Conservation (phyloP, 2,329 filamentous ascomycete genomes). For the Xylariaceae sp. region DNA sequence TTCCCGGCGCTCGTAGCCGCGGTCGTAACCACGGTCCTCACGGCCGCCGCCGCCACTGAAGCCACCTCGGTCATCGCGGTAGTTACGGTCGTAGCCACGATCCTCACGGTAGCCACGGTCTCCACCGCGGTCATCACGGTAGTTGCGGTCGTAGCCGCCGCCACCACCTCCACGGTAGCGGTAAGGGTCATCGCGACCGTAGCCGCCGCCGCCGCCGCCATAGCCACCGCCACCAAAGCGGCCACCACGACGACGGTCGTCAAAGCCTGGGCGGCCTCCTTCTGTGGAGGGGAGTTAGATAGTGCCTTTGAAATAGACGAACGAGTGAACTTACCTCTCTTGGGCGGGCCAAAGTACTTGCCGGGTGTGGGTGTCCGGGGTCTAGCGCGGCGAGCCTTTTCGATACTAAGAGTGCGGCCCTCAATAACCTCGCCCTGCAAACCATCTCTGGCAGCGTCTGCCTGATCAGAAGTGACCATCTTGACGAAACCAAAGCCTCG, state of each 20-base stretch:
- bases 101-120: conserved; percentile 44
- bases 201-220: conserved; percentile 17
- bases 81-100: conserved; percentile 37
- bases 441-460: conserved; percentile 93
- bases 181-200: conserved; percentile 52
- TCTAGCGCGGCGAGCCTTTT: conserved; percentile 93
- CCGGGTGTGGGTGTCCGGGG: conserved; percentile 95
- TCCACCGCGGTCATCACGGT: conserved; percentile 37
- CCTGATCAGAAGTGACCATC: conserved; percentile 92
- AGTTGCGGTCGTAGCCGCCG: conserved; percentile 41
- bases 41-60: conserved; percentile 23
- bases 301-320: too few relatives aligned
- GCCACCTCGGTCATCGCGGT: conserved; percentile 36
- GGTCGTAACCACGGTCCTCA: conserved; percentile 42
- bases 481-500: conserved; percentile 99
- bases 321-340: conserved; percentile 68
- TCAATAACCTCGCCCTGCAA: conserved; percentile 94
- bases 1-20: conserved; percentile 48
- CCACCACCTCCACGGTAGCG: conserved; percentile 50
- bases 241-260: conserved; percentile 38
- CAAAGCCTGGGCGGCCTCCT: conserved; percentile 39
- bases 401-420: conserved; percentile 92
- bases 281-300: conserved; percentile 31
- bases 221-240: conserved; percentile 46
- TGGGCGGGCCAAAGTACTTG: conserved; percentile 98